Conservation (phyloP, 1,284 basidiomycete genomes). For the Testicularia cyperi region DNA sequence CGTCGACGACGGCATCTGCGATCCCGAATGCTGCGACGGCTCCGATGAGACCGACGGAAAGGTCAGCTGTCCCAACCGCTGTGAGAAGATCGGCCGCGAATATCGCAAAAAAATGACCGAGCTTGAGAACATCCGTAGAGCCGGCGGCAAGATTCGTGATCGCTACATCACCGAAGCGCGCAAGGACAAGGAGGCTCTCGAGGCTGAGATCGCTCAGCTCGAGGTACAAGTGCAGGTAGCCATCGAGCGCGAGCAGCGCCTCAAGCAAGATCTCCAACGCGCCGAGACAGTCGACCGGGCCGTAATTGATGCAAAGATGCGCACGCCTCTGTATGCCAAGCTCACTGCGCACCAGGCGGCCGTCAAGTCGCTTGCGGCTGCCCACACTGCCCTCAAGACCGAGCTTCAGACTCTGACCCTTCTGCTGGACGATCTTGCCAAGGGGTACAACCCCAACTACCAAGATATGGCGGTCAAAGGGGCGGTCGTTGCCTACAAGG, state of each 20-base stretch:
- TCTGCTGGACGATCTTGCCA: conserved; percentile 77
- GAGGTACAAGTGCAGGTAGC: conserved; percentile 70
- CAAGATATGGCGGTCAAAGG: conserved; percentile 98
- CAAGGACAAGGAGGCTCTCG: conserved; percentile 64
- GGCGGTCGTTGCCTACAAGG: conserved; percentile 89
- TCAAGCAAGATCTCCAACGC: conserved; percentile 26
- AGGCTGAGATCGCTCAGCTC: conserved; percentile 59
- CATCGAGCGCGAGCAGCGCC: conserved; percentile 44
- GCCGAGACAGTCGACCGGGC: conserved; percentile 44
- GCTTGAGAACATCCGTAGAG: conserved; percentile 75
- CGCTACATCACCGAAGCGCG: conserved; percentile 80
- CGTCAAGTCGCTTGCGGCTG: conserved; percentile 73
- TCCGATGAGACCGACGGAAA: conserved; percentile 73
- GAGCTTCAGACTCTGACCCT: conserved; percentile 77
- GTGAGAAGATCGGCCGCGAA: conserved; percentile 73
- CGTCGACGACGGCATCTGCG: conserved; percentile 96
- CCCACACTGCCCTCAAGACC: conserved; percentile 72
- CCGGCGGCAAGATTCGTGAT: conserved; percentile 81
- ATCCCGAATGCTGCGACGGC: conserved; percentile 95
- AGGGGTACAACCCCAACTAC: conserved; percentile 94
- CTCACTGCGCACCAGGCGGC: conserved; percentile 74
- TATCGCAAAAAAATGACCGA: conserved; percentile 71
- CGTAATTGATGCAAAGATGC: conserved; percentile 67
- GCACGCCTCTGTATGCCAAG: conserved; percentile 76
- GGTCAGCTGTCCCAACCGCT: conserved; percentile 73